These are phyloP conservation scores for Buxus sempervirens DNA, from an alignment of 164 flowering plant genomes.

Conservation along the genomic window DNA sequence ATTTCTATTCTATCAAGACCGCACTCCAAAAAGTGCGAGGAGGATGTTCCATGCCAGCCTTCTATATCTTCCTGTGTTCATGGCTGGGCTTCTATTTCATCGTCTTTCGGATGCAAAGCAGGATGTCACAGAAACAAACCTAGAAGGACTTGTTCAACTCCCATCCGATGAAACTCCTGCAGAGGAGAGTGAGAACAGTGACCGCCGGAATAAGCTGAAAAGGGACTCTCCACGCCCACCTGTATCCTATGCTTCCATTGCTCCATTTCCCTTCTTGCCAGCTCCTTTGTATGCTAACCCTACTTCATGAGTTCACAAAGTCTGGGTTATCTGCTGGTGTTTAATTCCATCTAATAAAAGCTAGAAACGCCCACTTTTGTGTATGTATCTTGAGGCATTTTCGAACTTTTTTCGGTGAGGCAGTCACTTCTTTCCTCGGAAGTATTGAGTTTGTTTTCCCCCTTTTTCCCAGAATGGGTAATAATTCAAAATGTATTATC, in stretches of 20 bases:
- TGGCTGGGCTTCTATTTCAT: constrained; percentile 83
- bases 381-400: background rate
- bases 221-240: constrained; percentile 43
- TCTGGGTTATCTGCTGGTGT: background rate
- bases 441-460: too few species aligned
- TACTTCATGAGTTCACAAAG: constrained; percentile 10
- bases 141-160: constrained; percentile 9
- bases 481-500: too few species aligned
- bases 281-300: constrained; percentile 47
- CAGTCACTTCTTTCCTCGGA: background rate
- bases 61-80: constrained; percentile 82
- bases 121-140: constrained; percentile 14
- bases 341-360: background rate
- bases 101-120: constrained; percentile 45
- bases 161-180: constrained; percentile 12
- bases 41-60: constrained; percentile 94
- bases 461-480: background rate
- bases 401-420: background rate
- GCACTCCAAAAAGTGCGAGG: constrained; percentile 60
- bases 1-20: constrained; percentile 54
- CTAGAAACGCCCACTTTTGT: background rate
- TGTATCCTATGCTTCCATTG: constrained; percentile 80
- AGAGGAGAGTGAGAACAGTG: constrained; percentile 17
- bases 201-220: constrained; percentile 10
- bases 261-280: constrained; percentile 91